Evolutionary conservation across 129 eudicot genomes (phyloP), one percentile per base, ranked within the genome.

Genomic region (Erigeron canadensis): DNA sequence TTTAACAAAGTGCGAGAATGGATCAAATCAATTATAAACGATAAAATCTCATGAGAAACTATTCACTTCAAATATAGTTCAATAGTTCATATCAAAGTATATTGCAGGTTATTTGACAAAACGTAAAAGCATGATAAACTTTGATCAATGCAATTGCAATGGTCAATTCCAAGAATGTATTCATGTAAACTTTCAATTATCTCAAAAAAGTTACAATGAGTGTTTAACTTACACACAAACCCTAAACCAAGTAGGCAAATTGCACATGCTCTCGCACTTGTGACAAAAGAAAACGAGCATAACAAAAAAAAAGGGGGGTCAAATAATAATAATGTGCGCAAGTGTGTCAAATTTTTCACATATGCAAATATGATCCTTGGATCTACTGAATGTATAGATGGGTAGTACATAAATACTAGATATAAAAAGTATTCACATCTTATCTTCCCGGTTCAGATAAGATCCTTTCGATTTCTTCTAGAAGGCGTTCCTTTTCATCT

Each of bases 391-490:
- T 45, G 38, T 65, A 37, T 54, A 66, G 50, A 17, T 3, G 9
- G 12, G 28, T 43, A 51, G 23, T 76, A 12, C 62, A 75, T 44
- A 17, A 46, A 68, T 76, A 64, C 61, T 60, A 38, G 56, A 51
- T 63, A 41, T 44, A 54, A 40, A 44, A 72, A 37, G 53, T 63
- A 71, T 62, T 81, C 83, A 84, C 83, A 67, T 84, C 63, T 84
- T 84, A 65, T 78, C 79, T 10, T 84, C 72, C 79, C 6, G 84
- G 76, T 72, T 83, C 81, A 15, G 85, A 73, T 67, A 85, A 77
- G 18, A 85, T 82, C 80, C 90, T 80, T 21, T 88, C 90, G 15
- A 88, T 88, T 71, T 88, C 95, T 78, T 82, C 94, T 63, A 85
- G 63, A 64, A 88, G 95, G 59, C 88, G 86, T 60, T 85, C 90